Evolutionary conservation across 768 basidiomycete genomes (phyloP).

Genomic region (Lepiota venenata): DNA sequence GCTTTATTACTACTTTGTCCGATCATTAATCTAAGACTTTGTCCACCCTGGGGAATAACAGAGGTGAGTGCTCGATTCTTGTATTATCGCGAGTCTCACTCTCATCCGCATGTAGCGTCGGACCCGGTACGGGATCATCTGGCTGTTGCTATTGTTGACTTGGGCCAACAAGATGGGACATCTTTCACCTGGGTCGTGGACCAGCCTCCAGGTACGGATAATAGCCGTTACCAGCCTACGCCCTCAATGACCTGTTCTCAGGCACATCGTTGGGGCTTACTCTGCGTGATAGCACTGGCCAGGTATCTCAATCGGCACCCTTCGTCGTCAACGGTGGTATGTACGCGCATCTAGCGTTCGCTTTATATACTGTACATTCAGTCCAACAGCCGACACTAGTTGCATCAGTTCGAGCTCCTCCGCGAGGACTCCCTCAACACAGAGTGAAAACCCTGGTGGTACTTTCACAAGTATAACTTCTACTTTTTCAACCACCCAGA

Average conservation of each 20-base stretch:
- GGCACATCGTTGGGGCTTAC: conserved; percentile 53
- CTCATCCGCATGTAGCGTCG: conserved; percentile 38
- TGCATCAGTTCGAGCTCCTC: conserved; percentile 30
- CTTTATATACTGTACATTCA: neutral
- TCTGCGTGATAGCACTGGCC: conserved; percentile 61
- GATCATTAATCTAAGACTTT: neutral
- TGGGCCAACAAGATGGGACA: conserved; percentile 35
- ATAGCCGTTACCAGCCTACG: neutral
- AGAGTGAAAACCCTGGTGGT: too few species aligned
- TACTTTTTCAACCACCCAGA: too few species aligned
- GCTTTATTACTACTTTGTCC: neutral
- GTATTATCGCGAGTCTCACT: neutral
- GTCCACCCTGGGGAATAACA: neutral
- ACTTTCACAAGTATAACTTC: too few species aligned
- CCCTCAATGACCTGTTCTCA: conserved; percentile 17
- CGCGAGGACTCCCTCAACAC: too few species aligned
- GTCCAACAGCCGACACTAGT: conserved; percentile 25
- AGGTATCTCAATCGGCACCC: conserved; percentile 42
- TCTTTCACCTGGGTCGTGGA: conserved; percentile 56
- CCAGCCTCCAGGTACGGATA: conserved; percentile 4
- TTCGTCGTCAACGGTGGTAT: conserved; percentile 43
- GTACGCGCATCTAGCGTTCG: conserved; percentile 36
- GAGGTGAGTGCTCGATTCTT: conserved; percentile 4
- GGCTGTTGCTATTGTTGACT: conserved; percentile 42
- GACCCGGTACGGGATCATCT: conserved; percentile 44